These are phyloP conservation scores for Clitoria ternatea DNA, from an alignment of 306 rosid genomes.

Conservation along the genomic window DNA sequence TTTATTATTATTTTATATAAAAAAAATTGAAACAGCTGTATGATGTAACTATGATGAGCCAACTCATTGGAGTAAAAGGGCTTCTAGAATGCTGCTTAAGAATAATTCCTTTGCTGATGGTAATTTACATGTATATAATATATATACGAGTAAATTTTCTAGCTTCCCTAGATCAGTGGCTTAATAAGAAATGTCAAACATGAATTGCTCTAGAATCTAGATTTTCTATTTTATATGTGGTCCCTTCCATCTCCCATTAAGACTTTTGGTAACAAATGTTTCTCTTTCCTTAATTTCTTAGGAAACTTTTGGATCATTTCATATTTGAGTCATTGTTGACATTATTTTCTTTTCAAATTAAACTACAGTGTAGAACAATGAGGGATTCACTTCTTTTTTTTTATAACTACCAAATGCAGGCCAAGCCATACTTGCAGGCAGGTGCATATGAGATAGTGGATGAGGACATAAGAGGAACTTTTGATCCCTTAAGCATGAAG, in stretches of 20 bases:
- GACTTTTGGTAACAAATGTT: not conserved
- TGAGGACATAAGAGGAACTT: slow-evolving; percentile 54
- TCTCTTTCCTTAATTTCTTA: not conserved
- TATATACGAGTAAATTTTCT: not conserved
- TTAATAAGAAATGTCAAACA: no score
- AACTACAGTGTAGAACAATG: not conserved
- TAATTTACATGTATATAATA: not conserved
- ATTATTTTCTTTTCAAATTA: not conserved
- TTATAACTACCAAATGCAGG: slow-evolving; percentile 44
- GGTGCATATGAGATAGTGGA: slow-evolving; percentile 84
- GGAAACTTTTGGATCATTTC: not conserved
- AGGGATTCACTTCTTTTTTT: not conserved
- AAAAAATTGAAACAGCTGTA: no score
- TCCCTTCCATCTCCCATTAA: not conserved
- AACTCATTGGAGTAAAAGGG: no score
- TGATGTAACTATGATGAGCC: no score
- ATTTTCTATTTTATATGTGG: not conserved
- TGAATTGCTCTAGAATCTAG: not conserved
- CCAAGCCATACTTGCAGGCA: slow-evolving; percentile 94
- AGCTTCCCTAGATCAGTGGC: not conserved
- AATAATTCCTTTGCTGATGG: not conserved
- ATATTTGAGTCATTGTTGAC: not conserved
- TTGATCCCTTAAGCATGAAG: slow-evolving; percentile 69
- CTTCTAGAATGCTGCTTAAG: not conserved
- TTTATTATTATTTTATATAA: no score